Percentiles rank a stretch among this genome's conserved stretches.
These are phyloP conservation scores for Leccinum ochraceum DNA, from an alignment of 768 basidiomycete genomes.

Conservation along the genomic window DNA sequence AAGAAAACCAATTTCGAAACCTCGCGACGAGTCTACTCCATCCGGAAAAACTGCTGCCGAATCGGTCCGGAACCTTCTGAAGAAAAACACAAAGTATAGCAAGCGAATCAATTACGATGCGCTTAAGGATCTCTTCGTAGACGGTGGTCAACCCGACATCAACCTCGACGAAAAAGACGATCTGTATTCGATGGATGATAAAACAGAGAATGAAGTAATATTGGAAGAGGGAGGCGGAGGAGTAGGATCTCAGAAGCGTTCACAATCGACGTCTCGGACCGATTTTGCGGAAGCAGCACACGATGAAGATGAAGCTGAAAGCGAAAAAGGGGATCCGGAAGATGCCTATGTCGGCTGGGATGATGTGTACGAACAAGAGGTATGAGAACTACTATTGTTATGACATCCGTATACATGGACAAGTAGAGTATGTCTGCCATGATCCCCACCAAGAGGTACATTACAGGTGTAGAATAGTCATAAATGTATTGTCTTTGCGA, in stretches of 20 bases:
- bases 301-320: constrained; percentile 32
- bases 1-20: constrained; percentile 63
- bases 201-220: constrained; percentile 41
- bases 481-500: constrained; percentile 27
- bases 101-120: constrained; percentile 95
- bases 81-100: constrained; percentile 86
- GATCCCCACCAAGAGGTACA: constrained; percentile 16
- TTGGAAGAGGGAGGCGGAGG: constrained; percentile 43
- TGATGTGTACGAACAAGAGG: constrained; percentile 75
- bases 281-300: constrained; percentile 4
- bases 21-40: constrained; percentile 71
- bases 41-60: constrained; percentile 37
- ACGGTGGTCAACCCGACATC: constrained; percentile 28
- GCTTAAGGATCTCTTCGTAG: constrained; percentile 74
- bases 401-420: not conserved
- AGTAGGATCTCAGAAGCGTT: constrained; percentile 33
- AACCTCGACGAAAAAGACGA: constrained; percentile 45
- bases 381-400: constrained; percentile 26
- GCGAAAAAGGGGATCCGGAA: constrained; percentile 43
- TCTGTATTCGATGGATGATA: constrained; percentile 56
- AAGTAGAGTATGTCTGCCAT: not conserved
- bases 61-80: constrained; percentile 53
- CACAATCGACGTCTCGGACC: constrained; percentile 29
- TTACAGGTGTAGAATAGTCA: constrained; percentile 30
- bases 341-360: constrained; percentile 38